These are phyloP conservation scores for Kwoniella botswanensis DNA, from an alignment of 768 basidiomycete species.

Conservation along the genomic window DNA sequence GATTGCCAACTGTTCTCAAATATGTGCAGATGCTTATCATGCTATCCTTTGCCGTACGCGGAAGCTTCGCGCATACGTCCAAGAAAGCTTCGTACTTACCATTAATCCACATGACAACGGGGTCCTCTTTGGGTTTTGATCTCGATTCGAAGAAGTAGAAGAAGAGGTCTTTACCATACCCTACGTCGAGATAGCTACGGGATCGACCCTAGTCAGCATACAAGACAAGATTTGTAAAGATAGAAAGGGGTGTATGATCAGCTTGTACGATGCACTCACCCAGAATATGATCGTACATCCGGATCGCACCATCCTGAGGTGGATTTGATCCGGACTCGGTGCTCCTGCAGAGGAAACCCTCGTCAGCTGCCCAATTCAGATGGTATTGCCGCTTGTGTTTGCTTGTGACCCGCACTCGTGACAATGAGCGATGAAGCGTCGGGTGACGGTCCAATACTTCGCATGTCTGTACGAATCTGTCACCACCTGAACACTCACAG, in stretches of 20 bases:
- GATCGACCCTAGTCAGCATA: background rate
- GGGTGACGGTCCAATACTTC: no score
- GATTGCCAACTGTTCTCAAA: background rate
- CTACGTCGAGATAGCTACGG: slow-evolving; percentile 51
- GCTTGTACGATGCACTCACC: slow-evolving; percentile 24
- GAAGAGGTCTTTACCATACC: slow-evolving; percentile 54
- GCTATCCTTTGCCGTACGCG: no score
- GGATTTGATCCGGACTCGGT: slow-evolving; percentile 60
- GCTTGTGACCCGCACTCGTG: no score
- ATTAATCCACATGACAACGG: slow-evolving; percentile 59
- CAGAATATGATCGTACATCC: slow-evolving; percentile 56
- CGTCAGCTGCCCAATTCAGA: slow-evolving; percentile 3
- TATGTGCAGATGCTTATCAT: no score
- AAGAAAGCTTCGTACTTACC: slow-evolving; percentile 17
- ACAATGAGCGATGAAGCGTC: no score
- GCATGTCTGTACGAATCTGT: no score
- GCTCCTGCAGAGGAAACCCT: slow-evolving; percentile 31
- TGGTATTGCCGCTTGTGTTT: background rate
- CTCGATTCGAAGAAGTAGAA: slow-evolving; percentile 80
- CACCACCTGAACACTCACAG: slow-evolving; percentile 27
- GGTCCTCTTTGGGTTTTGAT: slow-evolving; percentile 57
- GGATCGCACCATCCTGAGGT: slow-evolving; percentile 61
- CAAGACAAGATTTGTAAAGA: no score
- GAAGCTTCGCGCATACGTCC: no score
- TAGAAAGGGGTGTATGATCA: no score